Evolutionary conservation across 2,329 filamentous ascomycete genomes (phyloP).

Genomic region (Fusarium haematococcum): DNA sequence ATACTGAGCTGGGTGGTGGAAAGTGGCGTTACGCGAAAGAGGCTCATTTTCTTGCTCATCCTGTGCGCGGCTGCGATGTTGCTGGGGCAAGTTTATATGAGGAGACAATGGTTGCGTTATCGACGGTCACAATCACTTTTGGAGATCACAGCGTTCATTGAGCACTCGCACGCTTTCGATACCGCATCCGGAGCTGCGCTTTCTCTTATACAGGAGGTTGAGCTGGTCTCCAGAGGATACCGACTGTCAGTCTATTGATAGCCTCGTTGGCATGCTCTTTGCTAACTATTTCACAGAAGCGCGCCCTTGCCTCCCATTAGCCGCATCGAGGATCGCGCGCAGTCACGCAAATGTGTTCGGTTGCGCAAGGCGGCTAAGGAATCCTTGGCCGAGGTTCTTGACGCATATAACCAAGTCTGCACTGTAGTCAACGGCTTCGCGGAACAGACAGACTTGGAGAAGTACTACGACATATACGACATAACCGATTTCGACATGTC

Average conservation of each 20-base stretch:
- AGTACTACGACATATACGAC: constrained; percentile 92
- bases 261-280: background rate
- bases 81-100: constrained; percentile 76
- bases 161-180: constrained; percentile 84
- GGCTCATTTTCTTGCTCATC: constrained; percentile 61
- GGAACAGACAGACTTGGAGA: constrained; percentile 85
- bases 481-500: constrained; percentile 79
- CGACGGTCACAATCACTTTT: constrained; percentile 79
- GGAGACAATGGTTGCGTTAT: constrained; percentile 84
- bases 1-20: constrained; percentile 77
- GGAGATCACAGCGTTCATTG: constrained; percentile 75
- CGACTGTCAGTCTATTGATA: constrained; percentile 70
- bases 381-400: constrained; percentile 76
- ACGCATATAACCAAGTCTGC: constrained; percentile 78
- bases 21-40: constrained; percentile 67
- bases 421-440: constrained; percentile 77
- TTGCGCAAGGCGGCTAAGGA: constrained; percentile 81
- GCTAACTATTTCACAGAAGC: constrained; percentile 67
- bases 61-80: constrained; percentile 66
- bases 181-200: constrained; percentile 80
- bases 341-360: constrained; percentile 82
- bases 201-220: constrained; percentile 91
- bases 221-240: constrained; percentile 91
- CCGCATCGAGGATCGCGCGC: constrained; percentile 85
- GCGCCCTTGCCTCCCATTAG: constrained; percentile 92